These are phyloP conservation scores for Tulasnella sp. DNA, from an alignment of 768 basidiomycete species.

Conservation along the genomic window DNA sequence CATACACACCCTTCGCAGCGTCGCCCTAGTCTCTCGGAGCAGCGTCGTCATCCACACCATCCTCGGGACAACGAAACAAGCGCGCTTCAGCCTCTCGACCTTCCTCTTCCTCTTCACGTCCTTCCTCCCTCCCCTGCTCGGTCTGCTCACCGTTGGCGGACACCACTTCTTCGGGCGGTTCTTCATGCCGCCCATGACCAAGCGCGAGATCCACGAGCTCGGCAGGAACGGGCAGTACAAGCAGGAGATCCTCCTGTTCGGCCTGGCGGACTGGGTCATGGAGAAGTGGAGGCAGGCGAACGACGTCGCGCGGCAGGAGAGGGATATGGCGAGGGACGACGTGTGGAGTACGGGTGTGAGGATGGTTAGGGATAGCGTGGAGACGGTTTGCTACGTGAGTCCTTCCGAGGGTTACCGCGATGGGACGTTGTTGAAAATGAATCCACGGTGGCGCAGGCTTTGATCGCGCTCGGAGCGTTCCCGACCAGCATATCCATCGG, in stretches of 20 bases:
- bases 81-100: background rate
- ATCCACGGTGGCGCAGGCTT: background rate
- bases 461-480: slow-evolving; percentile 5
- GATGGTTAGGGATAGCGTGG: slow-evolving; percentile 3
- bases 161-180: background rate
- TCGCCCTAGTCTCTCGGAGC: background rate
- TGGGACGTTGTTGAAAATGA: background rate
- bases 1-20: background rate
- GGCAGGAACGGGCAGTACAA: slow-evolving; percentile 11
- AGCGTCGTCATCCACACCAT: background rate
- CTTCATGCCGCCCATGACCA: background rate
- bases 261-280: slow-evolving; percentile 76
- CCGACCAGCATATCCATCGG: background rate
- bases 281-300: slow-evolving; percentile 57
- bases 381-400: slow-evolving; percentile 2
- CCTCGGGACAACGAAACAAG: background rate
- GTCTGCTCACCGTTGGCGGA: background rate
- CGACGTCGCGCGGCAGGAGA: background rate
- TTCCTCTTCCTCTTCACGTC: slow-evolving; percentile 4
- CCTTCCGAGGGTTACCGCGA: background rate
- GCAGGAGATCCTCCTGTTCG: slow-evolving; percentile 59
- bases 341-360: background rate
- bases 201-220: slow-evolving; percentile 5
- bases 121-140: background rate
- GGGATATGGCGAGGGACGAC: background rate